Evolutionary conservation across 179 eudicot genomes (phyloP).

Genomic region (Silene coronaria): DNA sequence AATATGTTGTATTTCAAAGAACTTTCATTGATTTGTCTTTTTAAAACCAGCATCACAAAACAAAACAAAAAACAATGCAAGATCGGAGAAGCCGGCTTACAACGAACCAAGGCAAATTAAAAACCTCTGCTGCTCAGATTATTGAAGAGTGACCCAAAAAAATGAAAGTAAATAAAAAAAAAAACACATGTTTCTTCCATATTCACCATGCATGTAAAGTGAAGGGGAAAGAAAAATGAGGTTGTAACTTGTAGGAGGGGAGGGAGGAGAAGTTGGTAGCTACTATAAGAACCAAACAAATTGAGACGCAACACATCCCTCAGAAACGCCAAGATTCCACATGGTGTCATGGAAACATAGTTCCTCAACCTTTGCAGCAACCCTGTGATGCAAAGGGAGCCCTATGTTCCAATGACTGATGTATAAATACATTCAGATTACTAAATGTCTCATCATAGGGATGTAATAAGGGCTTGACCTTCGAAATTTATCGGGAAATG

Average conservation of each 20-base stretch:
- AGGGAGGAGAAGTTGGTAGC: neutral
- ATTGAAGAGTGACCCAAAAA: neutral
- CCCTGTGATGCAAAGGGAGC: slow-evolving; percentile 11
- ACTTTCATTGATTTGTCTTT: neutral
- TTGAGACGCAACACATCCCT: slow-evolving; percentile 5
- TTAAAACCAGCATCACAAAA: neutral
- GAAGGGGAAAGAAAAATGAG: neutral
- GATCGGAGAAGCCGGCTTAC: neutral
- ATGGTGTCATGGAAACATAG: slow-evolving; percentile 10
- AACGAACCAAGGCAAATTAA: neutral
- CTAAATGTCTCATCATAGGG: slow-evolving; percentile 19
- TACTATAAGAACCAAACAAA: neutral
- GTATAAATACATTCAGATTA: slow-evolving; percentile 14
- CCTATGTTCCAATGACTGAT: slow-evolving; percentile 8
- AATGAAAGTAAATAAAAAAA: neutral
- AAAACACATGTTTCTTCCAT: neutral
- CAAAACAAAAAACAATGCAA: neutral
- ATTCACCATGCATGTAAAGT: neutral
- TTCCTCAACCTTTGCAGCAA: slow-evolving; percentile 17
- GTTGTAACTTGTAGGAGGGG: neutral
- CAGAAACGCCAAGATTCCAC: slow-evolving; percentile 20
- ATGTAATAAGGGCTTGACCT: neutral
- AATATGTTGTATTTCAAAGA: neutral
- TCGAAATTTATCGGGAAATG: neutral
- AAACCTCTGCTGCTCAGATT: neutral